Base-by-base conservation (phyloP, 2,329 filamentous ascomycete genomes). In the Neopestalotiopsis sp. region DNA sequence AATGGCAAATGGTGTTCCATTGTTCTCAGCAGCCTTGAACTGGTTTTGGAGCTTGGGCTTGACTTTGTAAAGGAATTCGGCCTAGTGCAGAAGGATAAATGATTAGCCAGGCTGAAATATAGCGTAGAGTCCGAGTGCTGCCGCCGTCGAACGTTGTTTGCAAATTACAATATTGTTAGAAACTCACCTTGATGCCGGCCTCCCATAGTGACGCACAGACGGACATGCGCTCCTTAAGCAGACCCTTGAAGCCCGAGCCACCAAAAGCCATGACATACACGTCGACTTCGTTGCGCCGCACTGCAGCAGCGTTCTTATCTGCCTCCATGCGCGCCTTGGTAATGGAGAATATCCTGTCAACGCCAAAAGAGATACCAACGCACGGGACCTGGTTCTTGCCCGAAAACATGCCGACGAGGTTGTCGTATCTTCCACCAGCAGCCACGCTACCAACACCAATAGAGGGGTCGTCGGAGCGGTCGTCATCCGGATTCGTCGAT, bases 201-300 rank as follows among this genome's bases (percentile, higher is more conserved):
- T 94, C 90, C 94, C 95, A 97, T 64, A 98, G 84, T 72, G 86
- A 86, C 72, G 90, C 88, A 69, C 91, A 91, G 49, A 98, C 88
- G 32, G 90, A 84, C 90, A 98, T 95, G 72, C 95, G 92, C 84
- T 98, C 92, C 73, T 90, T 90, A 67, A 97, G 82, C 72, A 97
- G 85, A 60, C 94, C 94, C 17, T 87, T 91, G 80, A 95, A 95
- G 24, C 91, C 92, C 81, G 95, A 95, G 66, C 93, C 92, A 67
- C 94, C 95, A 77, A 98, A 94, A 0, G 94, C 94, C 94, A 98
- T 98, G 76, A 98, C 92, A 81, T 90, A 98, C 60, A 95, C 94
- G 77, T 98, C 95, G 2, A 95, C 91, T 74, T 96, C 92, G 76
- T 91, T 94, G 72, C 86, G 86, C 71, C 92, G 85, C 66, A 90